phyloP scores from a whole-genome alignment of 371 early-diverging fungal species.

The Mortierella sp. region DNA sequence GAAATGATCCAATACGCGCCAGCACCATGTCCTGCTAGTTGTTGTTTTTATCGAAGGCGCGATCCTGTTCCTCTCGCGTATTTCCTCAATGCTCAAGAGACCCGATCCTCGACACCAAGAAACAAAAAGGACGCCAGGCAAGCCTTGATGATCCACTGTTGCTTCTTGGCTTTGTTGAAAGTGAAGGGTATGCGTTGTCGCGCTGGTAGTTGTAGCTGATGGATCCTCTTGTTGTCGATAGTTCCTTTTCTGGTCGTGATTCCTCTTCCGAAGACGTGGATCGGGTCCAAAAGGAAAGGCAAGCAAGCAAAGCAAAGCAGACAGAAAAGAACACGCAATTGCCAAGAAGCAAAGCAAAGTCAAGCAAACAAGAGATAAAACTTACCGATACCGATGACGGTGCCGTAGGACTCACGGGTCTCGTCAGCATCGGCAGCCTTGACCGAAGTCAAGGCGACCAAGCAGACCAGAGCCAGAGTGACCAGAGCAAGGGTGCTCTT shows the following conservation, averaged over 20 bases:
- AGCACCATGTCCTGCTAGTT: neutral
- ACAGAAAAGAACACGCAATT: neutral
- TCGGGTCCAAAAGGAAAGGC: neutral
- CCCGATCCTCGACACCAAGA: neutral
- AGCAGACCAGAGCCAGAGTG: conserved; percentile 53
- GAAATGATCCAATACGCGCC: no score
- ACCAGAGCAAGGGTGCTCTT: conserved; percentile 55
- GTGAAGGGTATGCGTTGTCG: no score
- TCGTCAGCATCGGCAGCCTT: conserved; percentile 46
- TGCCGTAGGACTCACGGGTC: conserved; percentile 62
- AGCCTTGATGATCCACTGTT: neutral
- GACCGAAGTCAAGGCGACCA: conserved; percentile 55
- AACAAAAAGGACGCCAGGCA: neutral
- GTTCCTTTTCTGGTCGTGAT: neutral
- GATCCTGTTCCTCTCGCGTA: neutral
- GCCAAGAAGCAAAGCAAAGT: neutral
- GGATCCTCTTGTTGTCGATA: neutral
- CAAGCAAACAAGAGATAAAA: neutral
- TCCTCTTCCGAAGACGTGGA: neutral
- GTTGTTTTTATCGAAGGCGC: neutral
- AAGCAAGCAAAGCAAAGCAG: neutral
- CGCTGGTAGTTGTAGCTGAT: neutral
- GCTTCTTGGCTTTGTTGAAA: neutral
- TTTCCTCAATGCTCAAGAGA: neutral
- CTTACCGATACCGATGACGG: conserved; percentile 87